Evolutionary conservation across 2,329 filamentous ascomycete genomes (phyloP), one percentile per base, ranked within the genome.

Genomic region (Ophiostoma himal-ulmi): DNA sequence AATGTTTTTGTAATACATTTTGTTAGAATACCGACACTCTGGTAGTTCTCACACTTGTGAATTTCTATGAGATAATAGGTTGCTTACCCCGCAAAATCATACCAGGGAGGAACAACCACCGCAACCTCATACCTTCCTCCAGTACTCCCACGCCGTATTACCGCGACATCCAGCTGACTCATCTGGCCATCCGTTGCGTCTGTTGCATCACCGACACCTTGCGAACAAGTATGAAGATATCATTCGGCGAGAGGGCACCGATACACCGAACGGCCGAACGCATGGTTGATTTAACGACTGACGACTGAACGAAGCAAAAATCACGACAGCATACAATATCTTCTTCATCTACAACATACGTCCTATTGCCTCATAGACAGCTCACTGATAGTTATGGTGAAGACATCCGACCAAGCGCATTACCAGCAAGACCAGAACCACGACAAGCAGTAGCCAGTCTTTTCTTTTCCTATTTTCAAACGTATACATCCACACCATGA

Each of bases 401-500:
- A 17, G 62, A 37, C 34, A 41, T 39, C 36, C 34, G n/a, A 65
- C 20, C 10, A 65, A 34, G 62, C 20, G 60, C 41, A 54, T 52
- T 37, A 14, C 37, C 26, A 30, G 1, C 17, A 39, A 36, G 11
- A n/a, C 8, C 30, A 52, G 5, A 30, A 67, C 13, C 17, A 36
- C 30, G 13, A 41, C 17, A 62, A 62, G 26, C 57, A 67, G 37
- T 67, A 34, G 20, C 2, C 26, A 26, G 30, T 30, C 30, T 30
- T 30, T 3, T 30, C 3, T 30, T 30, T 30, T 30, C 30, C 3
- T 30, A 30, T 30, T 30, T 30, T 30, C 6, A 26, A 22, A 30
- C n/a, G 13, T 26, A 13, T 10, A 30, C 41, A 13, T 13, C 20
- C 1, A 26, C 22, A 69, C 7, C n/a, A 74, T 73, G 73, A 74